phyloP scores from a whole-genome alignment of 495 filamentous ascomycete species.

The Chaetomium cochliodes region DNA sequence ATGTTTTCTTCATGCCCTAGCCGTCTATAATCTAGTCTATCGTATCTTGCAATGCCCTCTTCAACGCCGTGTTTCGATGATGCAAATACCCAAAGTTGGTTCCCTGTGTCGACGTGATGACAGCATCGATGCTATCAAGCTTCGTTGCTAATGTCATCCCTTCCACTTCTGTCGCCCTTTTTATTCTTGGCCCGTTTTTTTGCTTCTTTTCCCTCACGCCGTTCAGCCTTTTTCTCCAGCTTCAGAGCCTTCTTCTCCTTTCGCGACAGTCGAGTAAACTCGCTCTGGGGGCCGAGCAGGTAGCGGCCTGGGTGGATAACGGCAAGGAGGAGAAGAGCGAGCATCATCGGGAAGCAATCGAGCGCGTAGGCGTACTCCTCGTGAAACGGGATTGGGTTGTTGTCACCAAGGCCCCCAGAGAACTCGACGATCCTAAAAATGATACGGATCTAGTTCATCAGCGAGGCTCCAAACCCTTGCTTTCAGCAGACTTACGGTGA shows the following conservation, averaged over 20 bases:
- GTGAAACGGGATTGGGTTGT: slow-evolving; percentile 49
- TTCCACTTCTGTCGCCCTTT: background rate
- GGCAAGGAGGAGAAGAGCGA: slow-evolving; percentile 48
- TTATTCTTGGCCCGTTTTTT: slow-evolving; percentile 6
- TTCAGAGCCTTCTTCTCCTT: slow-evolving; percentile 41
- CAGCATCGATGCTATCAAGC: background rate
- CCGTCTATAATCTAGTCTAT: too few species aligned
- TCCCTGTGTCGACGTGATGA: too few species aligned
- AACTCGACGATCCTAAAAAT: slow-evolving; percentile 61
- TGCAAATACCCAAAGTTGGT: too few species aligned
- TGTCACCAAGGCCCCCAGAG: slow-evolving; percentile 36
- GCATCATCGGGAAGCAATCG: slow-evolving; percentile 59
- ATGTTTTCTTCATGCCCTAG: too few species aligned
- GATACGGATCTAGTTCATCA: slow-evolving; percentile 48
- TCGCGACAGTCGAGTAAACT: slow-evolving; percentile 35
- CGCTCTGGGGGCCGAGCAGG: slow-evolving; percentile 47
- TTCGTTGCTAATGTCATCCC: background rate
- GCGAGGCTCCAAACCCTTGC: background rate
- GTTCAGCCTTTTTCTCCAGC: slow-evolving; percentile 29
- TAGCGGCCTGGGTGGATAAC: slow-evolving; percentile 54
- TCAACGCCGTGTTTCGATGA: too few species aligned
- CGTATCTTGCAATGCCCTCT: too few species aligned
- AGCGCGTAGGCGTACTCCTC: slow-evolving; percentile 57
- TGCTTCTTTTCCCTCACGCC: slow-evolving; percentile 1
- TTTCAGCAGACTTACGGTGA: slow-evolving; percentile 45